Evolutionary conservation across 495 filamentous ascomycete species (phyloP).

Genomic region (Trichocladium uniseriatum): DNA sequence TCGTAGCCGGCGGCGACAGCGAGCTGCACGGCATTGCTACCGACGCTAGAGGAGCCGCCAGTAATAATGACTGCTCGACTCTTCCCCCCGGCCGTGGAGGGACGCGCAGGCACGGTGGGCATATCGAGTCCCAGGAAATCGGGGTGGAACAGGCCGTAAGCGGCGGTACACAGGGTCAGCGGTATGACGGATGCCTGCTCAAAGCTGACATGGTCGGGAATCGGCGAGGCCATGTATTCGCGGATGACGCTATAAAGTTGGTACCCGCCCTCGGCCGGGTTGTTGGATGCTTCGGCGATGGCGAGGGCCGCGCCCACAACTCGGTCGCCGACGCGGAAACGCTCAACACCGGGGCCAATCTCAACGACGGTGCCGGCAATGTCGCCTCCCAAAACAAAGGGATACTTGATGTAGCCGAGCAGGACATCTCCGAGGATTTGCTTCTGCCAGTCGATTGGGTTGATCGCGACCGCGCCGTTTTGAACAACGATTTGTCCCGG

Average conservation of each 20-base stretch:
- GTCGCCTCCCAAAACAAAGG: constrained; percentile 43
- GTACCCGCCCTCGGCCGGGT: constrained; percentile 4
- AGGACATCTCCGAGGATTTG: too few relatives aligned
- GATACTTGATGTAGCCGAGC: too few relatives aligned
- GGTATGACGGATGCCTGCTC: too few relatives aligned
- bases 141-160: too few relatives aligned
- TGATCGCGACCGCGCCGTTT: too few relatives aligned
- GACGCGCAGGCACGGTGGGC: not conserved
- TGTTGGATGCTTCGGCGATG: too few relatives aligned
- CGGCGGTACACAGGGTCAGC: too few relatives aligned
- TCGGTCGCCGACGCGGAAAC: constrained; percentile 39
- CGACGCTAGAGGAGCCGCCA: constrained; percentile 51
- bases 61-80: constrained; percentile 46
- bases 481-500: too few relatives aligned
- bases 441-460: too few relatives aligned
- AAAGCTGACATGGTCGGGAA: too few relatives aligned
- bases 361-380: constrained; percentile 42
- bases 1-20: constrained; percentile 49
- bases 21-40: constrained; percentile 53
- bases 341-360: constrained; percentile 34
- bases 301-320: constrained; percentile 29
- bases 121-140: too few relatives aligned
- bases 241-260: constrained; percentile 27
- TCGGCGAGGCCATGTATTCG: constrained; percentile 18
- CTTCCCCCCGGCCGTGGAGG: too few relatives aligned